These are phyloP conservation scores for Powellomyces hirtus DNA, from an alignment of 192 early-diverging fungal genomes.

Conservation along the genomic window DNA sequence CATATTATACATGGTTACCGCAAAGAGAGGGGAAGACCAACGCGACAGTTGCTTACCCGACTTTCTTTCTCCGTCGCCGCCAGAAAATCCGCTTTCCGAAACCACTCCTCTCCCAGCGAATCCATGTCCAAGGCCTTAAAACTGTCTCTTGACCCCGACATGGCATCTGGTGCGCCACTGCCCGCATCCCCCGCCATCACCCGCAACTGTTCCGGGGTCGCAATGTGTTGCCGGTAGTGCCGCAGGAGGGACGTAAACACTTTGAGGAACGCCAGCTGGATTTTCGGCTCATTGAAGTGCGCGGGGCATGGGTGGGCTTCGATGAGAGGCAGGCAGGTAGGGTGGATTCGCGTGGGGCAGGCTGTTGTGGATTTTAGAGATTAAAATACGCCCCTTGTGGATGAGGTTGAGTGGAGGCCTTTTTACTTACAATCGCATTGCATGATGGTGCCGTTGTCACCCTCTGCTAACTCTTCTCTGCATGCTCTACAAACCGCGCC, in stretches of 20 bases:
- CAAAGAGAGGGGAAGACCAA: too few species aligned
- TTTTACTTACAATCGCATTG: slow-evolving; percentile 40
- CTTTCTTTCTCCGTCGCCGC: slow-evolving; percentile 52
- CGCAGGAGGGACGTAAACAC: slow-evolving; percentile 75
- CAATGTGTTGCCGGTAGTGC: slow-evolving; percentile 63
- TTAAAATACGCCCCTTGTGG: too few species aligned
- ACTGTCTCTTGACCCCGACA: not conserved
- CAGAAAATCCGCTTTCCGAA: slow-evolving; percentile 63
- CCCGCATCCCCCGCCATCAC: slow-evolving; percentile 3
- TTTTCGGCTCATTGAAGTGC: slow-evolving; percentile 66
- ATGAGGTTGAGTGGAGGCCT: too few species aligned
- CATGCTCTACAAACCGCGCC: slow-evolving; percentile 32
- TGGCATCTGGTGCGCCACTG: not conserved
- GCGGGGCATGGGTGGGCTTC: slow-evolving; percentile 54
- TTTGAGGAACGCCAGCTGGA: slow-evolving; percentile 66
- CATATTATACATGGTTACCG: not conserved
- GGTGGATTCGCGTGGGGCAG: slow-evolving; percentile 54
- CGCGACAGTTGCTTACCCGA: slow-evolving; percentile 35
- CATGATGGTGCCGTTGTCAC: slow-evolving; percentile 15
- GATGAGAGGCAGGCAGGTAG: slow-evolving; percentile 37
- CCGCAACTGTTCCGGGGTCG: slow-evolving; percentile 33
- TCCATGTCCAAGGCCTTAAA: slow-evolving; percentile 33
- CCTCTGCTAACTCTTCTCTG: slow-evolving; percentile 20
- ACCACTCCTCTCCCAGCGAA: slow-evolving; percentile 46
- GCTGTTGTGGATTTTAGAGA: slow-evolving; percentile 21